Evolutionary conservation across 176 grass and related monocot species (phyloP), one percentile per base, ranked within the genome.

Genomic region (Otatea glauca): DNA sequence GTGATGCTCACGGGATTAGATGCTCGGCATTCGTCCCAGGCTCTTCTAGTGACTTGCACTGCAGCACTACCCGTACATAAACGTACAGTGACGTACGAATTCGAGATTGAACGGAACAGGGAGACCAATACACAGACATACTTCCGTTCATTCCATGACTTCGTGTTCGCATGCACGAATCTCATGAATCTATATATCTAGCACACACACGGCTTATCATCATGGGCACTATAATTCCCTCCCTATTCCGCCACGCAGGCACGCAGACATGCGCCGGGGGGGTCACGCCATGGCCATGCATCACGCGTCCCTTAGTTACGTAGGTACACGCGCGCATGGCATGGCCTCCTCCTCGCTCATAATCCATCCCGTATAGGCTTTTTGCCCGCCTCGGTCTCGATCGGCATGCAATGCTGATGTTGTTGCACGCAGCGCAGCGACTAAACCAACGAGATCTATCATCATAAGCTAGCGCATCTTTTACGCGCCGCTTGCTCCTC

Each of bases 281-380:
- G 49, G 42, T n/a, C 29, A 49, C 7, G 69, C 42, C 43, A 84
- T 84, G 35, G 69, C 42, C 43, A 84, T 84, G 35, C 35, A 37
- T 37, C n/a, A 84, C 68, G 73, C 67, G 59, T 25, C 35, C 38
- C 62, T 77, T 56, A n/a, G n/a, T n/a, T n/a, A 76, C 72, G 72
- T 56, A 29, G 82, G 47, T 76, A 67, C 70, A 67, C 82, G 83
- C 73, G 35, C 35, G 35, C 35, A 68, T 85, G 82, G 74, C 82
- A 1, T 76, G 39, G 65, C 32, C 61, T 32, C 38, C n/a, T n/a
- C 2, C 6, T 29, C 61, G 55, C 9, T 24, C 54, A 44, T 41
- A 2, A n/a, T 4, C 74, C 49, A 7, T 17, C 59, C 25, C 23
- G 4, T 62, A 12, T 4, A 27, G 58, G 58, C 47, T 4, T 3